Conservation (phyloP, 305 asterid genomes). For the Solanum chacoense region DNA sequence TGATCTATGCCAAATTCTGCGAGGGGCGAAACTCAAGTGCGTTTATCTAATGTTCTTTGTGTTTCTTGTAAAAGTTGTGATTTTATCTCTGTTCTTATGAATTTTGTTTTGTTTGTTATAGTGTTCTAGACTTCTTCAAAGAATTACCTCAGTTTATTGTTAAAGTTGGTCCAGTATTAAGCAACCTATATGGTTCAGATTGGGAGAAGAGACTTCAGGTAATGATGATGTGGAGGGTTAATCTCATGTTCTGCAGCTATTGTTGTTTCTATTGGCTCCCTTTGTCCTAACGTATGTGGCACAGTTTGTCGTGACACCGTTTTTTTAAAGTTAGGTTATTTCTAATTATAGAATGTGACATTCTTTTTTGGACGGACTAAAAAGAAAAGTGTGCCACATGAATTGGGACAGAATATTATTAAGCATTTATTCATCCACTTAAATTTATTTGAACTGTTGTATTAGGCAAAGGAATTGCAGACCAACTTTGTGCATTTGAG, state of each 20-base stretch:
- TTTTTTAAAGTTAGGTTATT: background rate
- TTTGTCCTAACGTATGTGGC: background rate
- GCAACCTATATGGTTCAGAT: slow-evolving; percentile 55
- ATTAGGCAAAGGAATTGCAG: slow-evolving; percentile 84
- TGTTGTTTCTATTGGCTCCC: background rate
- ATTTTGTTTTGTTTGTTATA: slow-evolving; percentile 12
- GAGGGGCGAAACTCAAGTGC: slow-evolving; percentile 73
- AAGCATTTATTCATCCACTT: background rate
- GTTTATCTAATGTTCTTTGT: slow-evolving; percentile 2
- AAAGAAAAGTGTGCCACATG: background rate
- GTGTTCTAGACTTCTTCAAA: slow-evolving; percentile 71
- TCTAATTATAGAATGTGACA: background rate
- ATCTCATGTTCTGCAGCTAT: background rate
- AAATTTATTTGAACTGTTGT: slow-evolving; percentile 3
- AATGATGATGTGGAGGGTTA: slow-evolving; percentile 15
- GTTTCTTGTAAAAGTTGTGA: background rate
- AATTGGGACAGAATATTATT: background rate
- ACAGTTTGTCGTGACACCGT: background rate
- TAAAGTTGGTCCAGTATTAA: slow-evolving; percentile 65
- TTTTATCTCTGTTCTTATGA: background rate
- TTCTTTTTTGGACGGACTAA: background rate
- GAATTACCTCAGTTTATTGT: slow-evolving; percentile 70
- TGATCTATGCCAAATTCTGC: slow-evolving; percentile 56
- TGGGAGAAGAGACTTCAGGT: slow-evolving; percentile 97
- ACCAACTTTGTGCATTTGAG: slow-evolving; percentile 70